Percentiles rank a stretch among this genome's conserved stretches.
phyloP scores from a whole-genome alignment of 192 early-diverging fungal genomes.

The Coemansia sp. region DNA sequence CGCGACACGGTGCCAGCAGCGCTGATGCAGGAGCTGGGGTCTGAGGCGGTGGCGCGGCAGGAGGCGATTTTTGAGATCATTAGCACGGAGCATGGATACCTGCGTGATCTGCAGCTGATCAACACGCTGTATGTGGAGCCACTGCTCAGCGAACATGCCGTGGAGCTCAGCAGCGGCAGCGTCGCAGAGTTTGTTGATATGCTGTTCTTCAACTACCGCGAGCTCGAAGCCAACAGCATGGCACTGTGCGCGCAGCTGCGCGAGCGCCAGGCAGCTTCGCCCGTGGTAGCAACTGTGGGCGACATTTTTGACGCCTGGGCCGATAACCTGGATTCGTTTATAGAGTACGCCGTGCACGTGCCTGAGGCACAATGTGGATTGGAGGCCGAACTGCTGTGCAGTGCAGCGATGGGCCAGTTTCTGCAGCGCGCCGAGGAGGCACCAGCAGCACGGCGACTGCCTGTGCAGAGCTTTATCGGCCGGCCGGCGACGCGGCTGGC shows the following conservation, averaged over 20 bases:
- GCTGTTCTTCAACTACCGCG: constrained; percentile 76
- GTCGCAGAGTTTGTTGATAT: constrained; percentile 65
- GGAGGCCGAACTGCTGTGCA: constrained; percentile 72
- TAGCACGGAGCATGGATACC: constrained; percentile 83
- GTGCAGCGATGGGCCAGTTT: constrained; percentile 68
- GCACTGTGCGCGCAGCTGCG: constrained; percentile 58
- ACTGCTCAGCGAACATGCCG: constrained; percentile 35
- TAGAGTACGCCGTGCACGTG: constrained; percentile 83
- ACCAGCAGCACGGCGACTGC: constrained; percentile 75
- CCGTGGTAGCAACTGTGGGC: constrained; percentile 75
- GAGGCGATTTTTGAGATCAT: constrained; percentile 91
- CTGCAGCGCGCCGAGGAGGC: constrained; percentile 71
- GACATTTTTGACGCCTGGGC: constrained; percentile 79
- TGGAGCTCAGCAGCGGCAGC: constrained; percentile 26
- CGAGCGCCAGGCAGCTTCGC: constrained; percentile 55
- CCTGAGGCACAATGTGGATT: constrained; percentile 74
- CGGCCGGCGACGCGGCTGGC: constrained; percentile 86
- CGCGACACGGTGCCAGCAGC: constrained; percentile 39
- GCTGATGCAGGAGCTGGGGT: constrained; percentile 32
- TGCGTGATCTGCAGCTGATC: constrained; percentile 80
- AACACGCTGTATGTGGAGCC: constrained; percentile 70
- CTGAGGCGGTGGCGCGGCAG: constrained; percentile 57
- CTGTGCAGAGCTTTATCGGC: constrained; percentile 84
- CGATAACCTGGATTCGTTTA: constrained; percentile 68
- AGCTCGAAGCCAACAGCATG: constrained; percentile 60